These are phyloP conservation scores for Lichtheimia ornata DNA, from an alignment of 371 early-diverging fungal genomes.

Conservation along the genomic window DNA sequence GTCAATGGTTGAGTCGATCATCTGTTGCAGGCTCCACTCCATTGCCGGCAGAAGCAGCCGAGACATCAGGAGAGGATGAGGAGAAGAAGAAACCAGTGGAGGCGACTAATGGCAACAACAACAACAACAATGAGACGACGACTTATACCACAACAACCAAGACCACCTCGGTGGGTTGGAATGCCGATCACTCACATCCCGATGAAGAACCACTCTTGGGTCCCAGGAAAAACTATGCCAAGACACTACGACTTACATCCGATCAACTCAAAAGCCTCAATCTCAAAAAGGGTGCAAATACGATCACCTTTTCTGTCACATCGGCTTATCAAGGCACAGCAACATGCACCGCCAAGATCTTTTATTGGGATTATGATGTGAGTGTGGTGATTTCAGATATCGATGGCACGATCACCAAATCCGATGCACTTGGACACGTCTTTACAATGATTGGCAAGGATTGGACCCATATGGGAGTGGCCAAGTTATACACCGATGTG, in stretches of 20 bases:
- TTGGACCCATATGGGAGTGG: slow-evolving; percentile 97
- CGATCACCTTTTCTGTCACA: slow-evolving; percentile 83
- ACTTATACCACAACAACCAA: slow-evolving; percentile 50
- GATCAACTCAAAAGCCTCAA: slow-evolving; percentile 83
- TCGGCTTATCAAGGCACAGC: slow-evolving; percentile 74
- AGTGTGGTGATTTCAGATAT: slow-evolving; percentile 96
- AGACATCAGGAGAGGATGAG: slow-evolving; percentile 11
- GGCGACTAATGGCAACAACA: slow-evolving; percentile 10
- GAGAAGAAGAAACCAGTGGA: slow-evolving; percentile 3
- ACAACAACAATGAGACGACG: slow-evolving; percentile 24
- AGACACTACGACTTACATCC: slow-evolving; percentile 84
- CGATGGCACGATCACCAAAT: slow-evolving; percentile 99
- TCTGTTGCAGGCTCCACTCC: slow-evolving; percentile 35
- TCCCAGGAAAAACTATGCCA: slow-evolving; percentile 69
- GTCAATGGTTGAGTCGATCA: slow-evolving; percentile 55
- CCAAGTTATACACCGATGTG: slow-evolving; percentile 92
- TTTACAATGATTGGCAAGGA: slow-evolving; percentile 97
- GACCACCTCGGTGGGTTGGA: slow-evolving; percentile 50
- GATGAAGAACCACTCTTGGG: slow-evolving; percentile 15
- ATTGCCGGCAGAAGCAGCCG: background rate
- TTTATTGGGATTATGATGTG: slow-evolving; percentile 82
- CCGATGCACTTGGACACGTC: slow-evolving; percentile 95
- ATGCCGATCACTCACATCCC: slow-evolving; percentile 31
- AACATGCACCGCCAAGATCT: slow-evolving; percentile 79
- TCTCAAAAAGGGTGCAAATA: slow-evolving; percentile 85